phyloP scores from a whole-genome alignment of 2,329 filamentous ascomycete genomes.

The Fusarium drepaniforme region DNA sequence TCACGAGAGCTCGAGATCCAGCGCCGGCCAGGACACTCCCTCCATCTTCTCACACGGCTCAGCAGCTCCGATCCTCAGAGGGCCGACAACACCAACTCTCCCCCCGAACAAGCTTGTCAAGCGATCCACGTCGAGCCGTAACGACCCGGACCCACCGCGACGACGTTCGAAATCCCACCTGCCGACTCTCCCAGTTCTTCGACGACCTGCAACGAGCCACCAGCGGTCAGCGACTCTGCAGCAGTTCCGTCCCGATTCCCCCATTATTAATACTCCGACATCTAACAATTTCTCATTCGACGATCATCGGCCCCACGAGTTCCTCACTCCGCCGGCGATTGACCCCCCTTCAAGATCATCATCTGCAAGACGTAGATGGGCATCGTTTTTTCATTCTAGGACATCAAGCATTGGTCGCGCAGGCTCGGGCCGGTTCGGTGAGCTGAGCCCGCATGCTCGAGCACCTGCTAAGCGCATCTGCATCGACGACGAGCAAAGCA shows the following conservation, averaged over 20 bases:
- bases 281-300: constrained; percentile 52
- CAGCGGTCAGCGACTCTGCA: constrained; percentile 80
- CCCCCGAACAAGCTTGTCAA: constrained; percentile 84
- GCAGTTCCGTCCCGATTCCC: constrained; percentile 56
- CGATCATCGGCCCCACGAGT: constrained; percentile 47
- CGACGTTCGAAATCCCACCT: constrained; percentile 71
- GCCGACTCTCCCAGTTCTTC: constrained; percentile 73
- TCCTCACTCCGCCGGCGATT: constrained; percentile 44
- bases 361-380: constrained; percentile 54
- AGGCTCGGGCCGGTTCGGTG: constrained; percentile 41
- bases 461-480: constrained; percentile 45
- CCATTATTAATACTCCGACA: constrained; percentile 40
- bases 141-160: constrained; percentile 57
- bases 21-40: constrained; percentile 73
- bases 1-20: constrained; percentile 73
- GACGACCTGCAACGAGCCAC: constrained; percentile 82
- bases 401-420: constrained; percentile 44
- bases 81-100: constrained; percentile 56
- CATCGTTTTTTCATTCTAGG: constrained; percentile 68
- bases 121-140: constrained; percentile 70
- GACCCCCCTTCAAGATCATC: constrained; percentile 34
- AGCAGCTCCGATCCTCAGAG: constrained; percentile 69
- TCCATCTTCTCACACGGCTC: constrained; percentile 77
- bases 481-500: constrained; percentile 37
- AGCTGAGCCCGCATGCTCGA: constrained; percentile 44